Base-by-base conservation (phyloP, 2,329 filamentous ascomycete species). In the Penicillium sp. region DNA sequence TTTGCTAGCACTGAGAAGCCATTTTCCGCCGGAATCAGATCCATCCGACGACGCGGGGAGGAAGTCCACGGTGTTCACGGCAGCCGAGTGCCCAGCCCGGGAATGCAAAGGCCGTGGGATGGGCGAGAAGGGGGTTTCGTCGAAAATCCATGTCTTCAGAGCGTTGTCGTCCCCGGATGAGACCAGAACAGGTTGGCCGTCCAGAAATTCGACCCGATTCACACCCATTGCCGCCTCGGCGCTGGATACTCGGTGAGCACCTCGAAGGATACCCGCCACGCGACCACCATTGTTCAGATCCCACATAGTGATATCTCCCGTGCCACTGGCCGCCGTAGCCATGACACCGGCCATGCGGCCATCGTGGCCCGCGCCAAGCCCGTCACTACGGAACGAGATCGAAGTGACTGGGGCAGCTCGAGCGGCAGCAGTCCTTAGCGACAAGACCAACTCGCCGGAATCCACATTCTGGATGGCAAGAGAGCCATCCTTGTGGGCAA, bases 121-220 rank as follows among this genome's bases (percentile, higher is more conserved):
- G 0, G 93, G 88, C 0, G 91, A 95, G 74, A 97, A 97, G 0
- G 94, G 93, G 0, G 89, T 89, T 75, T 96, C 89, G 71, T 98
- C 94, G 69, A 97, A 97, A 63, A 98, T 95, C 94, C 94, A 97
- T 5, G 93, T 93, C 75, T 94, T 96, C 61, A 99, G 81, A 10
- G 93, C 92, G 77, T 99, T 99, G 75, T 99, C 95, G 52, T 91
- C 83, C 4, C 95, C 96, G 65, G 92, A 95, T 10, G 93, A 97
- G 30, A 98, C 82, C 45, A 99, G 85, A 2, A 98, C 89, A 5
- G 92, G 90, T 74, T 99, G 96, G 0, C 93, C 94, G 16, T 89
- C 81, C 11, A 99, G 82, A 70, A 99, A 99, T 70, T 97, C 92
- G 22, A 96, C 81, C 72, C 91, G 93, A 80, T 88, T 96, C 51